Base-by-base conservation (phyloP, 805 yeast species). In the Maudiozyma turicensis region DNA sequence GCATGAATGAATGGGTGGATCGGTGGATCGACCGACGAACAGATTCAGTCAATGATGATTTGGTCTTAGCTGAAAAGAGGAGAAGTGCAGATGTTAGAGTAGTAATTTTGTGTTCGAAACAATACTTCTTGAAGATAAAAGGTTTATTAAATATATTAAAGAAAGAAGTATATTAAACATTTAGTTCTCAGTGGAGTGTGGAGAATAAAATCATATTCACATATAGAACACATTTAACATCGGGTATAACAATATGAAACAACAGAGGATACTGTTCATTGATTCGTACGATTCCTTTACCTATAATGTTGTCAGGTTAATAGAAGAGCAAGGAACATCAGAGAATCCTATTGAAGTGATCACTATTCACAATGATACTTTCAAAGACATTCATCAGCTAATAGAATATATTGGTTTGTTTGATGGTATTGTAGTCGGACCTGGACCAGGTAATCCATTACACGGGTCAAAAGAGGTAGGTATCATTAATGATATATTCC, bases 201-300 rank as follows among this genome's bases (percentile, higher is more conserved):
- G 5, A 32, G 13, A 32, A 32, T 9, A 11, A 5, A 32, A 3
- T 32, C n/a, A 28, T 30, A n/a, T 15, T 15, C 38, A 43, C 33
- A 40, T 8, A 5, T 8, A 40, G 30, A 40, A 40, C 8, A n/a
- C 3, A 20, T 20, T 20, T 20, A 20, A 20, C 26, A 20, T 20
- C 4, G 26, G 3, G 26, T 2, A 11, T 34, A n/a, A 34, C 8
- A 41, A 20, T 11, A 54, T 53, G 57, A 47, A 42, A 13, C 49
- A 50, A 14, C 47, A 62, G 40, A 52, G 59, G 45, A 60, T 63
- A 10, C 56, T 66, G 26, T 66, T 65, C 51, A 77, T 93, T 11
- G 99, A 93, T 65, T 90, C 97, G 2, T 90, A 93, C 63, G 99
- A 93, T 65, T 91, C 98, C 2, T 93, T 91, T 72, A 85, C 96